Evolutionary conservation across 2,329 filamentous ascomycete species (phyloP).

Genomic region (Colletotrichum scovillei): DNA sequence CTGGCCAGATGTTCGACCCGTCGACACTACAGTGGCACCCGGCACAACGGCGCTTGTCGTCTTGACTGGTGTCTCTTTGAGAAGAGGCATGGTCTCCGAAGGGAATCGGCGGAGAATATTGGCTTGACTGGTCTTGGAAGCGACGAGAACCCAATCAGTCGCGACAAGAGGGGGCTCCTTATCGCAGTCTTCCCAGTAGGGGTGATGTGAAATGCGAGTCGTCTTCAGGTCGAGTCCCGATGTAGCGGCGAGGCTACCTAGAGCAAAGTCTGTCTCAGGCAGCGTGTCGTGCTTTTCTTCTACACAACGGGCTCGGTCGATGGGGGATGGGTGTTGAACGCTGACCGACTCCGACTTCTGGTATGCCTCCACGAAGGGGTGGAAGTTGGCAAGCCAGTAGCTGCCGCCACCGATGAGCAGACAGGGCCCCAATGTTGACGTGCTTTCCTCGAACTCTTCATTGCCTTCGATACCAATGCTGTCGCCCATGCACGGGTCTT

Average conservation of each 20-base stretch:
- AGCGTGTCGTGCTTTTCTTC: slow-evolving; percentile 51
- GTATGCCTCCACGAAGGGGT: slow-evolving; percentile 54
- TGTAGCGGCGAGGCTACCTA: slow-evolving; percentile 52
- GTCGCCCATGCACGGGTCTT: slow-evolving; percentile 57
- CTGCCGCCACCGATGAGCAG: slow-evolving; percentile 49
- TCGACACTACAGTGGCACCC: slow-evolving; percentile 50
- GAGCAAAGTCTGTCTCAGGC: slow-evolving; percentile 41
- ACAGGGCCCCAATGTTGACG: slow-evolving; percentile 55
- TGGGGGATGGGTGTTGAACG: slow-evolving; percentile 54
- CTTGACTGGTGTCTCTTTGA: slow-evolving; percentile 47
- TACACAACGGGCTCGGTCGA: slow-evolving; percentile 51
- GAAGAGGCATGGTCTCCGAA: slow-evolving; percentile 44
- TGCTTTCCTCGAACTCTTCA: slow-evolving; percentile 46
- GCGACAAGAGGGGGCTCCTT: slow-evolving; percentile 54
- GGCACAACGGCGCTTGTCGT: slow-evolving; percentile 46
- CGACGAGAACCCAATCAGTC: slow-evolving; percentile 57
- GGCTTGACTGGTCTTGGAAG: slow-evolving; percentile 46
- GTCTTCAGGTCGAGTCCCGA: slow-evolving; percentile 56
- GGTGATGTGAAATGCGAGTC: slow-evolving; percentile 55
- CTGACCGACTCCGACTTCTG: slow-evolving; percentile 41
- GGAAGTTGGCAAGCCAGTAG: slow-evolving; percentile 57
- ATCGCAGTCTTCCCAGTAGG: slow-evolving; percentile 56
- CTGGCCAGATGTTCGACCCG: slow-evolving; percentile 56
- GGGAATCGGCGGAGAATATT: slow-evolving; percentile 56
- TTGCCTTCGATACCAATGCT: slow-evolving; percentile 52